Evolutionary conservation across 1,139 yeast genomes (phyloP), one percentile per base, ranked within the genome.

Genomic region (Lodderomyces orthopsilosis): DNA sequence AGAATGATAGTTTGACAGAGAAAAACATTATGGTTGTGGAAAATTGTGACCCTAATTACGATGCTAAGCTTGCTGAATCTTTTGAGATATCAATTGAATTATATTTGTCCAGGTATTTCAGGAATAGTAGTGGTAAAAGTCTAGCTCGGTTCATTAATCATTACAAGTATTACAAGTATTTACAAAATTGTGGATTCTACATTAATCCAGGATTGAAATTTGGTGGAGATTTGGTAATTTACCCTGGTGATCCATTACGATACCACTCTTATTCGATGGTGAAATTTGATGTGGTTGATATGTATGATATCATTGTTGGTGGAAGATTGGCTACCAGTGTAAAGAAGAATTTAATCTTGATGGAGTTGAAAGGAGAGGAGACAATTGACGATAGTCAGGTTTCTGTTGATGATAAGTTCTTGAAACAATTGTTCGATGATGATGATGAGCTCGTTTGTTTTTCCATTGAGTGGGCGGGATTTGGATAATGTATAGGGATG

Each of bases 271-370:
- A 91, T 61, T 75, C 83, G 48, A 83, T 88, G 6, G 86, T 88
- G 1, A 79, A 80, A 42, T 53, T 60, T 19, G 76, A 70, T 24
- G 71, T 73, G 39, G 57, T 71, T 48, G 67, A 75, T 32, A 68
- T 86, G 42, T 55, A 76, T 44, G 82, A 81, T 43, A 60, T 90
- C 24, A 81, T 89, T 0, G 83, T 85, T 21, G 90, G 95, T 19
- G 97, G 98, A 0, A 70, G 98, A 50, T 65, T 93, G 44, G 96
- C 96, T 1, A 90, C 98, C 0, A 85, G 94, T 1, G 98, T 93
- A 9, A 91, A 93, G 61, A 93, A 93, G 61, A 72, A 85, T 32
- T 86, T 90, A 86, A 77, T 87, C 8, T 62, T 91, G 6, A 81
- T 83, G 3, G 47, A 42, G 13, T 17, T 38, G 26, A 32, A 24